A percentile compares a stretch with the other conserved stretches of the same genome.
Evolutionary conservation across 176 grass and related monocot genomes (phyloP).

Genomic region (Aegilops sharonensis): DNA sequence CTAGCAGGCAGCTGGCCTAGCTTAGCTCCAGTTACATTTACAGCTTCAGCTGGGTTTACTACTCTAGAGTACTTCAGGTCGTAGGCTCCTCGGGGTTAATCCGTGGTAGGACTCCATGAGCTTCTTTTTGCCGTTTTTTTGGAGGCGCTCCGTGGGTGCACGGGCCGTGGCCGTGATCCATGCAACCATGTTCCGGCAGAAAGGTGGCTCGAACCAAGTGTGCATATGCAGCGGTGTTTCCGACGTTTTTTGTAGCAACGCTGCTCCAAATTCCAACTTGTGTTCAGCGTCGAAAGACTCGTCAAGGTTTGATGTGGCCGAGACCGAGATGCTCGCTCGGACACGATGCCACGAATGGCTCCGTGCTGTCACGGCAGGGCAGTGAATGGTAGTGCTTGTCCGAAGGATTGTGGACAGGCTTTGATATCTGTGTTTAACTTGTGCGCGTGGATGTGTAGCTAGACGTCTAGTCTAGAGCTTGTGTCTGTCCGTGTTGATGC

Average conservation of each 20-base stretch:
- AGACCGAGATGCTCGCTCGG: neutral
- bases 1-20: conserved; percentile 11
- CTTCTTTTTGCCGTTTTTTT: conserved; percentile 4
- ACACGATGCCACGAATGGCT: conserved; percentile 24
- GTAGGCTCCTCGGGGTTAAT: conserved; percentile 18
- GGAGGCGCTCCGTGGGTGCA: neutral
- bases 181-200: neutral
- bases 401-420: neutral
- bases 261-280: neutral
- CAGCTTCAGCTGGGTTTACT: conserved; percentile 26
- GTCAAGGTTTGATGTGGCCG: neutral
- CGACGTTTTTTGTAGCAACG: neutral
- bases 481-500: neutral
- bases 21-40: neutral
- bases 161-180: neutral
- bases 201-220: neutral
- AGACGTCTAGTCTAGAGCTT: neutral
- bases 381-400: conserved; percentile 8
- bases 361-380: neutral
- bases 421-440: neutral
- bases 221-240: neutral
- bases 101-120: neutral
- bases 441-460: neutral
- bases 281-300: neutral
- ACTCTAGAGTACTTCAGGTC: neutral